Percentiles rank a stretch among this genome's conserved stretches.
Evolutionary conservation across 352 stramenopile genomes (phyloP).

Genomic region (Thraustotheca clavata): DNA sequence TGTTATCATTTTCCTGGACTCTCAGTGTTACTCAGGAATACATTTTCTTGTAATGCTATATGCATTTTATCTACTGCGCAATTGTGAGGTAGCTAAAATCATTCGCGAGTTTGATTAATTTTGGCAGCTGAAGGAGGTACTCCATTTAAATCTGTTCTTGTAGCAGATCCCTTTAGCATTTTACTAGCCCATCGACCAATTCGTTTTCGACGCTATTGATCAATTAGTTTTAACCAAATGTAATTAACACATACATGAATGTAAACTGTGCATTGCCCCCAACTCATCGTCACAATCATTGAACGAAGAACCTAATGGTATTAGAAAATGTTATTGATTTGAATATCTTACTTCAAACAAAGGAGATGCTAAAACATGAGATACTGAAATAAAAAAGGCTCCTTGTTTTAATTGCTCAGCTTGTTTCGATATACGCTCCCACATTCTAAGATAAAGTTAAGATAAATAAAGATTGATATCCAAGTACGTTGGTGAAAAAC

Average conservation of each 20-base stretch:
- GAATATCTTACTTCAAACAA: slow-evolving; percentile 65
- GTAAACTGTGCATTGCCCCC: slow-evolving; percentile 70
- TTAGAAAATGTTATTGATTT: slow-evolving; percentile 29
- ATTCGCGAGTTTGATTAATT: slow-evolving; percentile 20
- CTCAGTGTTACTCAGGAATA: no score
- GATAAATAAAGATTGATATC: slow-evolving; percentile 18
- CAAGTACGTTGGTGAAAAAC: slow-evolving; percentile 78
- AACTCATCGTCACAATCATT: slow-evolving; percentile 47
- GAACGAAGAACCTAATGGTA: slow-evolving; percentile 5
- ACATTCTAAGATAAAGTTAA: slow-evolving; percentile 38
- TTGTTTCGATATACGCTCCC: slow-evolving; percentile 62
- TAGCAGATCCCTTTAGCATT: slow-evolving; percentile 70
- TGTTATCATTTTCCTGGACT: no score
- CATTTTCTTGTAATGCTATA: no score
- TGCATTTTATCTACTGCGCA: no score
- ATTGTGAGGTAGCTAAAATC: no score
- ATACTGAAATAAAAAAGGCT: slow-evolving; percentile 77
- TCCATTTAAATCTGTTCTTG: slow-evolving; percentile 57
- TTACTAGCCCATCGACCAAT: slow-evolving; percentile 79
- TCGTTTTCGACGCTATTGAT: slow-evolving; percentile 51
- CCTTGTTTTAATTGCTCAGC: slow-evolving; percentile 80
- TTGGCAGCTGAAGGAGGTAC: slow-evolving; percentile 21
- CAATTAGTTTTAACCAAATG: neutral
- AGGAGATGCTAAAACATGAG: slow-evolving; percentile 60
- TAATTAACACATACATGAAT: slow-evolving; percentile 52